These are phyloP conservation scores for Malassezia dermatis DNA, from an alignment of 1,284 basidiomycete genomes.

Conservation along the genomic window DNA sequence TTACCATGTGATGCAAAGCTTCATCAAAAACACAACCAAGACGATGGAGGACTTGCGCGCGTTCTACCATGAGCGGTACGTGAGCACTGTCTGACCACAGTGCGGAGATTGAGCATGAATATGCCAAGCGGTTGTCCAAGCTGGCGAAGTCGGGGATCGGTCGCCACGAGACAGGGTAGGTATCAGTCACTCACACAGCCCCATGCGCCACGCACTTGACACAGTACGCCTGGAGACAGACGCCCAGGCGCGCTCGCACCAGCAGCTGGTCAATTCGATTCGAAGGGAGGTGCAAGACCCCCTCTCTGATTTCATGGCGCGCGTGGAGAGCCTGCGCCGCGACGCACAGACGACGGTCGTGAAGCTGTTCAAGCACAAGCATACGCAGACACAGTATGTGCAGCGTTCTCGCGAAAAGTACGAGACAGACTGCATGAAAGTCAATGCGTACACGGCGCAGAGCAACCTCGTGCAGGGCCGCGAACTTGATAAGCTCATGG, in stretches of 20 bases:
- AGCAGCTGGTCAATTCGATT: constrained; percentile 63
- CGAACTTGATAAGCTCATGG: constrained; percentile 78
- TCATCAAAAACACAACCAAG: constrained; percentile 72
- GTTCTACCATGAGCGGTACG: constrained; percentile 72
- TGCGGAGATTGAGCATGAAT: constrained; percentile 82
- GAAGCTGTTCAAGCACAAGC: constrained; percentile 45
- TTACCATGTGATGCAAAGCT: constrained; percentile 75
- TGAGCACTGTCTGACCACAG: constrained; percentile 49
- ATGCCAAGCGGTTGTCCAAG: constrained; percentile 74
- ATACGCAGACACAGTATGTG: constrained; percentile 42
- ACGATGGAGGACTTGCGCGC: constrained; percentile 76
- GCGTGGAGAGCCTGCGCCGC: constrained; percentile 29
- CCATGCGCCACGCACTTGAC: constrained; percentile 67
- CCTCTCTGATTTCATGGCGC: constrained; percentile 36
- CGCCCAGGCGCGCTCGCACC: constrained; percentile 63
- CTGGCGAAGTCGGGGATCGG: constrained; percentile 69
- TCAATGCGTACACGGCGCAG: constrained; percentile 92
- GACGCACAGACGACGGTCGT: constrained; percentile 25
- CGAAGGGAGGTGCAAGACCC: constrained; percentile 63
- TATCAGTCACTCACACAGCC: constrained; percentile 53
- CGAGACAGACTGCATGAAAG: constrained; percentile 81
- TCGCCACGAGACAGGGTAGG: constrained; percentile 76
- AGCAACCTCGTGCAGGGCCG: constrained; percentile 82
- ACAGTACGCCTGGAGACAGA: constrained; percentile 73
- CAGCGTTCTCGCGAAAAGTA: constrained; percentile 75